Percentiles rank a stretch among this genome's conserved stretches.
phyloP scores from a whole-genome alignment of 2,329 filamentous ascomycete species.

The Fusarium sororula region DNA sequence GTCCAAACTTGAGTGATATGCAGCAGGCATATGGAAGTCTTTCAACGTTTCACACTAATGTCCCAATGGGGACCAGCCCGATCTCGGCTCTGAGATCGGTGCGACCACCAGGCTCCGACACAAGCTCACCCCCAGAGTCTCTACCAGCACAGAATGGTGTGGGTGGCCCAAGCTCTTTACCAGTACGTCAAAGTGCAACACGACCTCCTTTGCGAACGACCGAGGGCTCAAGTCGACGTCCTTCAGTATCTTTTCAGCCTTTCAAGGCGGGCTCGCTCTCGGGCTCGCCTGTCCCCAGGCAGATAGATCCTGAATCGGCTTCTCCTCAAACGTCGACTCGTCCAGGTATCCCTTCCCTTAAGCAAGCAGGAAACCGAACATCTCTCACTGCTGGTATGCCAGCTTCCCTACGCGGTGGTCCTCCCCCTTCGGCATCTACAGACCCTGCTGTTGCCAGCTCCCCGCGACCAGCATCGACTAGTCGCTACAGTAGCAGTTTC shows the following conservation, averaged over 20 bases:
- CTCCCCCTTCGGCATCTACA: slow-evolving; percentile 63
- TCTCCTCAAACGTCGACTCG: slow-evolving; percentile 65
- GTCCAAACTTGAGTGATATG: slow-evolving; percentile 62
- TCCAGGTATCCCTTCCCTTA: slow-evolving; percentile 57
- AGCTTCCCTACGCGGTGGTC: slow-evolving; percentile 73
- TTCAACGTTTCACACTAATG: slow-evolving; percentile 88
- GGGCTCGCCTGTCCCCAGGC: slow-evolving; percentile 74
- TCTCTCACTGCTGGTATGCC: slow-evolving; percentile 81
- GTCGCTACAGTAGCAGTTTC: slow-evolving; percentile 93
- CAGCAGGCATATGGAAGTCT: slow-evolving; percentile 89
- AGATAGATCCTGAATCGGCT: slow-evolving; percentile 61
- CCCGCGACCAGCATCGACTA: slow-evolving; percentile 80
- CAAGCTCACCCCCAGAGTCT: slow-evolving; percentile 67
- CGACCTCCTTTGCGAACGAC: slow-evolving; percentile 56
- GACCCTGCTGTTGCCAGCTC: slow-evolving; percentile 77
- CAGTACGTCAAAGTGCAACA: slow-evolving; percentile 51
- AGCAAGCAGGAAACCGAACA: slow-evolving; percentile 71
- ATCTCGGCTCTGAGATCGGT: slow-evolving; percentile 83
- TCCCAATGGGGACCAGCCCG: slow-evolving; percentile 81
- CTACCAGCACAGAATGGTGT: slow-evolving; percentile 56
- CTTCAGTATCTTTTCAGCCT: slow-evolving; percentile 90
- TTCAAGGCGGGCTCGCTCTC: slow-evolving; percentile 98
- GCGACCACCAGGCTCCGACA: slow-evolving; percentile 67
- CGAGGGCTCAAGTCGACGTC: slow-evolving; percentile 70
- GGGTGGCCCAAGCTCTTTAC: slow-evolving; percentile 62